Base-by-base conservation (phyloP, 2,329 filamentous ascomycete species). In the Pestalotiopsis sp. region DNA sequence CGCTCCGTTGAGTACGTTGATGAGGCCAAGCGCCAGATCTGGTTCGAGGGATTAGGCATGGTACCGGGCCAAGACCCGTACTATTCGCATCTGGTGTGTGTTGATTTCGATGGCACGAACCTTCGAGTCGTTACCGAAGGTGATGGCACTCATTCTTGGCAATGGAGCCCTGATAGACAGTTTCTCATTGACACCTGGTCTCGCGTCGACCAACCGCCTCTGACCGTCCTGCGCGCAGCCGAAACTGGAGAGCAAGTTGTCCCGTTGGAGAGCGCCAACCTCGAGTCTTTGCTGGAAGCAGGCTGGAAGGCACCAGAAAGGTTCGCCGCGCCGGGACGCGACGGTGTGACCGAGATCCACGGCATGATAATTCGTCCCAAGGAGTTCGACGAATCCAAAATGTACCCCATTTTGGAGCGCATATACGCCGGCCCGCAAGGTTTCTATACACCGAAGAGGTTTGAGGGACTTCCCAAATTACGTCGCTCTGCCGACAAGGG, bases 341-440 rank as follows among this genome's bases (percentile, higher is more conserved):
- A 65, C 11, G 63, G 45, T 5, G 11, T 17, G 25, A 56, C 63
- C 20, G n/a, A 5, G 13, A 57, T 65, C 3, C 17, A 65, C 20
- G 63, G 63, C 0, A 36, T 65, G 23, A 65, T 65, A 0, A n/a
- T 65, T 4, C 63, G 63, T 38, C 63, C 63, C 3, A 45, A 23
- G 49, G 14, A 65, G 1, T 57, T 52, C 3, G 9, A 36, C n/a
- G 13, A 9, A 0, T 36, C 63, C 2, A 12, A 52, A 4, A 65
- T 5, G 6, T 65, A 65, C 23, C 63, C 63, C 6, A 56, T 65
- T 5, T 13, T 65, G 9, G 63, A 65, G 27, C 39, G 23, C 4
- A 65, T 65, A 11, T 65, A 65, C 25, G 45, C 63, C 45, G 63
- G 63, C 1, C 63, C 63, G 6, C 63, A 65, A 27, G 41, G 49